phyloP scores from a whole-genome alignment of 2,329 filamentous ascomycete species.

The Colletotrichum viniferum region DNA sequence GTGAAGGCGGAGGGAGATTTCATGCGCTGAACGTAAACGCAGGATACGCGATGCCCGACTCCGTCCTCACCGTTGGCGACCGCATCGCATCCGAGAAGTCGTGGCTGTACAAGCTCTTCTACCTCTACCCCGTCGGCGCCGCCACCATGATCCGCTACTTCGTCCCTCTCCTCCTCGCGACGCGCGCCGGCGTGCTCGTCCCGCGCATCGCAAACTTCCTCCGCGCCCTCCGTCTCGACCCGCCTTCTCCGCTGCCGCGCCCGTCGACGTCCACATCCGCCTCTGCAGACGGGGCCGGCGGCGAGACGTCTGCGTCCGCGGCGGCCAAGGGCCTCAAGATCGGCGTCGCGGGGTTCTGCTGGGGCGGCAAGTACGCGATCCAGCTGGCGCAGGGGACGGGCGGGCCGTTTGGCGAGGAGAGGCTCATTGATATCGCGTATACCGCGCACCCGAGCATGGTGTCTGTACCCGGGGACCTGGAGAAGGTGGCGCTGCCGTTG shows the following conservation, averaged over 20 bases:
- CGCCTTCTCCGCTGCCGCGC: neutral
- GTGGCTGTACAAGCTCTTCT: constrained; percentile 7
- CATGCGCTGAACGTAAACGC: neutral
- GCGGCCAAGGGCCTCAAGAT: constrained; percentile 34
- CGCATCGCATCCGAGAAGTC: constrained; percentile 18
- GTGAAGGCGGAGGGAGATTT: too few relatives aligned
- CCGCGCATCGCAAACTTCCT: constrained; percentile 42
- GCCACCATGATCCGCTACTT: constrained; percentile 16
- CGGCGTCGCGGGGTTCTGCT: constrained; percentile 65
- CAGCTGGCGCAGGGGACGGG: constrained; percentile 35
- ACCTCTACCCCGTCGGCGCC: constrained; percentile 32
- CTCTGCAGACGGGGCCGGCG: neutral
- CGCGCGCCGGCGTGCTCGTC: constrained; percentile 32
- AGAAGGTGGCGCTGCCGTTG: constrained; percentile 46
- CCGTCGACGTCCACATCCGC: neutral
- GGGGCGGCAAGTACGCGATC: constrained; percentile 62
- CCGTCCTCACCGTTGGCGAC: constrained; percentile 32
- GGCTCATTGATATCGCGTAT: constrained; percentile 57
- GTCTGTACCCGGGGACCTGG: constrained; percentile 49
- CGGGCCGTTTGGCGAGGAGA: constrained; percentile 27
- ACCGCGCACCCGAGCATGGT: constrained; percentile 58
- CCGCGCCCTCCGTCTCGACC: constrained; percentile 36
- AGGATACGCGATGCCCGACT: constrained; percentile 35
- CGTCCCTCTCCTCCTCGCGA: constrained; percentile 36
- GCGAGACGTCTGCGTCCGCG: neutral